phyloP scores from a whole-genome alignment of 1,284 basidiomycete species.

The Irpex lacteus region DNA sequence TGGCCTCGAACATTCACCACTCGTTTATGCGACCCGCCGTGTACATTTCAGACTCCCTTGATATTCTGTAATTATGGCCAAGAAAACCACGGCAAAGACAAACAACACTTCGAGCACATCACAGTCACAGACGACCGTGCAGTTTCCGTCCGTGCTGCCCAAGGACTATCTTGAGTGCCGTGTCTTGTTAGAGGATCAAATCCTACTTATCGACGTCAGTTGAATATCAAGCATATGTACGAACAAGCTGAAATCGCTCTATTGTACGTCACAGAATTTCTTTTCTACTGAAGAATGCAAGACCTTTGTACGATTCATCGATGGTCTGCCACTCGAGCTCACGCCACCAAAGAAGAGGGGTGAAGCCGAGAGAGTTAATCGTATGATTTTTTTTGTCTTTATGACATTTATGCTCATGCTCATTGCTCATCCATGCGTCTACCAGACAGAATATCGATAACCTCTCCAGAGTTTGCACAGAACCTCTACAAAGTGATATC shows the following conservation, averaged over 20 bases:
- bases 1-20: no score
- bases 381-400: slow-evolving; percentile 36
- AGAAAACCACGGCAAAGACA: slow-evolving; percentile 15
- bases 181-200: slow-evolving; percentile 59
- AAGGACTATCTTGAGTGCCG: slow-evolving; percentile 46
- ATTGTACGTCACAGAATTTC: slow-evolving; percentile 40
- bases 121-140: not conserved
- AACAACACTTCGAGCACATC: slow-evolving; percentile 3
- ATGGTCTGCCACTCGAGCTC: slow-evolving; percentile 60
- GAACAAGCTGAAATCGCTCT: not conserved
- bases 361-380: slow-evolving; percentile 74
- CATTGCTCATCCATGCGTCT: not conserved
- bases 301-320: slow-evolving; percentile 59
- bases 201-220: slow-evolving; percentile 61
- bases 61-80: not conserved
- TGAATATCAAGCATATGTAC: not conserved
- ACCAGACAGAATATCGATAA: slow-evolving; percentile 62
- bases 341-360: slow-evolving; percentile 73
- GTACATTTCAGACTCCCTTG: not conserved
- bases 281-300: slow-evolving; percentile 63
- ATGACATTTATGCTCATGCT: not conserved
- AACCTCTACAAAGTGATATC: slow-evolving; percentile 48
- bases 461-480: slow-evolving; percentile 59
- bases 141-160: slow-evolving; percentile 31
- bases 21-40: no score